Percentiles rank a stretch among this genome's conserved stretches.
These are phyloP conservation scores for Sclerotinia nivalis DNA, from an alignment of 2,329 filamentous ascomycete genomes.

Conservation along the genomic window DNA sequence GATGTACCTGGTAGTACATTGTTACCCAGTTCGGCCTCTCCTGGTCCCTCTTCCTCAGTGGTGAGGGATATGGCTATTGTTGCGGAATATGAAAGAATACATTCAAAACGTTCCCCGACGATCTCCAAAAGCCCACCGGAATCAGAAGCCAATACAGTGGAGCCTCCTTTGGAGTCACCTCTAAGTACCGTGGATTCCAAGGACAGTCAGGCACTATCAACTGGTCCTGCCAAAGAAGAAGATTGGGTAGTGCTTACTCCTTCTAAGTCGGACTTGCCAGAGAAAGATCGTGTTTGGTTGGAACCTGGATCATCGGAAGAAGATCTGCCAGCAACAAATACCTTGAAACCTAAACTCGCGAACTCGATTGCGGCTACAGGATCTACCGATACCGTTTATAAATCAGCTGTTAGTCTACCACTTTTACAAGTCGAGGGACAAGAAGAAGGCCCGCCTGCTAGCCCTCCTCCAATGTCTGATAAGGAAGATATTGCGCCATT, in stretches of 20 bases:
- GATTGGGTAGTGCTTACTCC: constrained; percentile 40
- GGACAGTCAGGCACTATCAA: constrained; percentile 26
- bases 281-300: constrained; percentile 39
- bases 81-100: constrained; percentile 37
- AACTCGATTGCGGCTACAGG: constrained; percentile 43
- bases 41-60: constrained; percentile 29
- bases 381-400: constrained; percentile 48
- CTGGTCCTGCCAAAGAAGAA: constrained; percentile 31
- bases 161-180: constrained; percentile 30
- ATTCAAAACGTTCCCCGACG: constrained; percentile 34
- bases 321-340: constrained; percentile 29
- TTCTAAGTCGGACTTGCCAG: constrained; percentile 29
- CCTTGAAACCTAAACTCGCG: constrained; percentile 41
- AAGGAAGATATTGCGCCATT: constrained; percentile 39
- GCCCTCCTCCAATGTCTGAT: constrained; percentile 31
- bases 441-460: constrained; percentile 34
- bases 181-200: constrained; percentile 29
- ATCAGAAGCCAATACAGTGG: constrained; percentile 18
- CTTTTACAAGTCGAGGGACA: constrained; percentile 53
- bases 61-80: constrained; percentile 38
- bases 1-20: constrained; percentile 24
- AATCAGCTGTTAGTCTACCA: constrained; percentile 51
- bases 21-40: constrained; percentile 22
- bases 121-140: constrained; percentile 15
- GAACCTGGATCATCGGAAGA: constrained; percentile 41